A percentile compares a stretch with the other conserved stretches of the same genome.
Evolutionary conservation across 768 basidiomycete genomes (phyloP).

Genomic region (Boletales sp.): DNA sequence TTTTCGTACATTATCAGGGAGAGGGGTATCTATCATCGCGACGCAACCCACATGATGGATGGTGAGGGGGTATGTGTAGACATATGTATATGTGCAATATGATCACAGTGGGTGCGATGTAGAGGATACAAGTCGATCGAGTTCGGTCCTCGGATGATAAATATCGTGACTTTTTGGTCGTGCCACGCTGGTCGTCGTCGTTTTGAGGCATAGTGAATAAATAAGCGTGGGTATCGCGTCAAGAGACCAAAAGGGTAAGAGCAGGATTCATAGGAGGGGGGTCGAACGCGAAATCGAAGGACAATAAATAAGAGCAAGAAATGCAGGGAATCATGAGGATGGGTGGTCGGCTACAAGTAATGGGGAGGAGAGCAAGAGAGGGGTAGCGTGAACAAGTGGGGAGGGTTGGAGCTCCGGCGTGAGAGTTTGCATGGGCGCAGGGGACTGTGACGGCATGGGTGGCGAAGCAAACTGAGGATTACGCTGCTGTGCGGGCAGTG

Average conservation of each 20-base stretch:
- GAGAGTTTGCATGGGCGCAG: conserved; percentile 24
- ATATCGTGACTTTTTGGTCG: conserved; percentile 20
- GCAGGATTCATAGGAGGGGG: conserved; percentile 2
- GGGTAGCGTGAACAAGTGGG: conserved; percentile 24
- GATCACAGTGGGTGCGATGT: conserved; percentile 26
- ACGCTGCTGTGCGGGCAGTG: conserved; percentile 27
- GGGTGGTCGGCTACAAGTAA: conserved; percentile 14
- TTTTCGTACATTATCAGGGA: conserved; percentile 24
- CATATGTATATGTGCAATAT: conserved; percentile 27
- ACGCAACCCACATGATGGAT: conserved; percentile 19
- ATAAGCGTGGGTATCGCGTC: conserved; percentile 26
- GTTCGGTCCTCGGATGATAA: conserved; percentile 19
- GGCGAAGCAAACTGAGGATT: conserved; percentile 28
- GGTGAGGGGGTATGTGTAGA: conserved; percentile 14
- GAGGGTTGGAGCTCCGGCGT: conserved; percentile 23
- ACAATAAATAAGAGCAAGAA: conserved; percentile 31
- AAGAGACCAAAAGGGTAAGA: conserved; percentile 11
- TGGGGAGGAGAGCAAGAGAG: conserved; percentile 22
- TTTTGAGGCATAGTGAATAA: conserved; percentile 30
- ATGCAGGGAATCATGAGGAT: conserved; percentile 15
- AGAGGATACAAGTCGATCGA: conserved; percentile 28
- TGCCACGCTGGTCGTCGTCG: conserved; percentile 23
- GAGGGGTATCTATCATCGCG: conserved; percentile 32
- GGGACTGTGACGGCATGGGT: conserved; percentile 28
- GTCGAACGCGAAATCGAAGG: conserved; percentile 20